Evolutionary conservation across 116 monocot species (phyloP), one percentile per base, ranked within the genome.

Genomic region (Papilionanthe hybrid): DNA sequence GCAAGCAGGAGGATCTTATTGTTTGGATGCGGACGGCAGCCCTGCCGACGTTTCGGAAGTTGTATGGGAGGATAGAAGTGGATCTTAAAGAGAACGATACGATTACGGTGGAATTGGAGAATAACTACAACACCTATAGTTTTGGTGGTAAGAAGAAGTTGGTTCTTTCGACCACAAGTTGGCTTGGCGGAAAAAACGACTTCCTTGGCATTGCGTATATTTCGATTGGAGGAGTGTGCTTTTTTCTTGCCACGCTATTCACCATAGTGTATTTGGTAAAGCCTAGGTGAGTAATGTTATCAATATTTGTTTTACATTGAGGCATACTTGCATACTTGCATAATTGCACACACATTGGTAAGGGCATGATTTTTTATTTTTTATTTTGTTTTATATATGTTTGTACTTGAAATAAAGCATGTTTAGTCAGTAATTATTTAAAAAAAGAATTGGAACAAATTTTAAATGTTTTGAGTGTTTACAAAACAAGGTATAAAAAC

Each of bases 151-250:
- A 82, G 66, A 82, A 82, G 77, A 82, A 82, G 67, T 67, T 82
- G 82, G 82, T 82, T 20, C 77, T 82, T 49, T 82, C 82, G 4
- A 82, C 82, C 13, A 76, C 82, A 50, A 82, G 45, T 22, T 82
- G 82, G 82, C 75, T 82, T 30, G 76, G 82, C 20, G 82, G 82
- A 68, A 82, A 82, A 30, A 82, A 82, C n/a, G 77, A 77, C 68
- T 82, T 82, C 69, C 82, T 82, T 42, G 82, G 82, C 37, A 77
- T 82, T 78, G 82, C 82, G 5, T 82, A 82, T 78, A 55, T 82
- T 42, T 72, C 72, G 71, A 76, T 77, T 23, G 82, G 82, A 15
- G 82, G 78, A 55, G 48, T 82, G 37, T 82, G 82, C n/a, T 82
- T 82, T 45, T 82, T 76, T 47, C 23, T 82, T 55, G 50, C 77